Evolutionary conservation across 176 grass and related monocot species (phyloP).

Genomic region (Neostapfia colusana): DNA sequence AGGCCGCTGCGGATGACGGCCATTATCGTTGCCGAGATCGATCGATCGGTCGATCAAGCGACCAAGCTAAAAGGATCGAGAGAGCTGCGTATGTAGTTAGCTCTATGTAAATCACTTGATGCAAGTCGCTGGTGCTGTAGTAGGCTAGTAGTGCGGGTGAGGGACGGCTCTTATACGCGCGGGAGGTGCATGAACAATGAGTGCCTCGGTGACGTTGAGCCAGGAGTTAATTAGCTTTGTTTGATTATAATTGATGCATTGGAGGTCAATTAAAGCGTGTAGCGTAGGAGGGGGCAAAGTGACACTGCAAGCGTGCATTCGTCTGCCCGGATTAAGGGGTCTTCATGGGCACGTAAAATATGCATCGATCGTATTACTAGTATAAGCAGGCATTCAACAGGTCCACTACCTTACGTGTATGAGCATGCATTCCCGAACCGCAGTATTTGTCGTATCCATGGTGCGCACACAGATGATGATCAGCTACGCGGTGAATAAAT

Average conservation of each 20-base stretch:
- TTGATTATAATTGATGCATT: background rate
- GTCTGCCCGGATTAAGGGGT: background rate
- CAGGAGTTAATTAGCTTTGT: background rate
- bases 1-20: background rate
- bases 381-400: background rate
- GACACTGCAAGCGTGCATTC: constrained; percentile 12
- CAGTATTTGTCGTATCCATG: background rate
- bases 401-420: background rate
- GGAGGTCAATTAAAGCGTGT: background rate
- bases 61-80: too few relatives aligned
- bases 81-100: background rate
- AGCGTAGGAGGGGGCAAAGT: constrained; percentile 20
- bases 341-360: background rate
- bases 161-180: background rate
- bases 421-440: background rate
- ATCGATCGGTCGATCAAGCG: background rate
- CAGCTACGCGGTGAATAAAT: too few relatives aligned
- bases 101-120: background rate
- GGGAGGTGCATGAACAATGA: background rate
- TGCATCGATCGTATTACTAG: background rate
- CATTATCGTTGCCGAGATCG: background rate
- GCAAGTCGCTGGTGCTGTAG: background rate
- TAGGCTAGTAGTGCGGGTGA: background rate
- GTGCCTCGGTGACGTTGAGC: background rate
- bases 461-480: background rate